Conservation (phyloP, 2,329 filamentous ascomycete species). For the Trichoderma sp. region DNA sequence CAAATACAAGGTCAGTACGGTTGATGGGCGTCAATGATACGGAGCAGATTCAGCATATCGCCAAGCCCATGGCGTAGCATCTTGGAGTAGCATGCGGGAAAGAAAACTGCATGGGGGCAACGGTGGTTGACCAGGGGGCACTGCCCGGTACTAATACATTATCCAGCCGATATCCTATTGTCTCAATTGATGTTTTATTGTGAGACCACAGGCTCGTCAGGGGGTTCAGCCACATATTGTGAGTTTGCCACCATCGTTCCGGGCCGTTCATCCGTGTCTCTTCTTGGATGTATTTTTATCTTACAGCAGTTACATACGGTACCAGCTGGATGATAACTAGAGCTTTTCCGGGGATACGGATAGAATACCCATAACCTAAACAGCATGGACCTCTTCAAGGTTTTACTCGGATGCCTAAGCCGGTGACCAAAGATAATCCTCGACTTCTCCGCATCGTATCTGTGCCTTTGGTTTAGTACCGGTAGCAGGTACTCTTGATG, state of each 20-base stretch:
- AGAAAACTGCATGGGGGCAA: background rate
- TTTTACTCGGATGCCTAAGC: background rate
- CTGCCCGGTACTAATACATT: background rate
- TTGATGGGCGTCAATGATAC: background rate
- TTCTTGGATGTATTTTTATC: background rate
- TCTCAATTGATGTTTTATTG: background rate
- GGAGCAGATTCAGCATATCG: background rate
- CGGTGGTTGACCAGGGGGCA: background rate
- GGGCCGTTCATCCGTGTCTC: constrained; percentile 23
- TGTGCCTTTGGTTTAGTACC: background rate
- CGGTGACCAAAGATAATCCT: background rate
- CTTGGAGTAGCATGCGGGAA: background rate
- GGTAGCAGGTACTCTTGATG: background rate
- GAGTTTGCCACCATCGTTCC: constrained; percentile 19
- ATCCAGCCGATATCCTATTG: background rate
- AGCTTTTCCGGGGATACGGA: background rate
- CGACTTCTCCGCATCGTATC: background rate
- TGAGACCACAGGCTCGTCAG: background rate
- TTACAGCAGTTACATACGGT: background rate
- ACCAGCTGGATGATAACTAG: background rate
- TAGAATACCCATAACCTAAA: background rate
- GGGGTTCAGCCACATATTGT: background rate
- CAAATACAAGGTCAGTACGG: background rate
- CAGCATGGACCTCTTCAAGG: background rate
- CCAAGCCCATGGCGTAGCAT: background rate